These are phyloP conservation scores for Penicillium silybi DNA, from an alignment of 495 filamentous ascomycete genomes.

Conservation along the genomic window DNA sequence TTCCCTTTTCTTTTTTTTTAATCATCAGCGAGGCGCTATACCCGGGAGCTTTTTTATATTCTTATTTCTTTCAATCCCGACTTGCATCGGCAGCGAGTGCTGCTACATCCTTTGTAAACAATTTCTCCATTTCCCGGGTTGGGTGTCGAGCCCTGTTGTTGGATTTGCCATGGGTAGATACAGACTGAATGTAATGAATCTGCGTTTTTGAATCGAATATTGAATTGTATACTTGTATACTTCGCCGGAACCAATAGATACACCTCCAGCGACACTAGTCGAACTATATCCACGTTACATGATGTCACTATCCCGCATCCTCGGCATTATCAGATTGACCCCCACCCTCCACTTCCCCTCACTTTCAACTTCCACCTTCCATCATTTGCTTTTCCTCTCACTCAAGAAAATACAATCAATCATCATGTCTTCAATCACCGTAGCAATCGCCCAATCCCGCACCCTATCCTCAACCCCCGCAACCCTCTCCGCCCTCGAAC, in stretches of 20 bases:
- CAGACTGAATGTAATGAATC: slow-evolving; percentile 4
- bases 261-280: neutral
- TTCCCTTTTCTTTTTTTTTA: no score
- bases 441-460: slow-evolving; percentile 28
- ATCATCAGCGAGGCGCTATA: slow-evolving; percentile 39
- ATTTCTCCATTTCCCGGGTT: slow-evolving; percentile 18
- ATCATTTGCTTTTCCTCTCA: neutral
- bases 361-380: neutral
- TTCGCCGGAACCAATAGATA: neutral
- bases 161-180: slow-evolving; percentile 9
- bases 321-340: neutral
- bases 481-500: slow-evolving; percentile 63
- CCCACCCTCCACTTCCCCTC: neutral
- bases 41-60: slow-evolving; percentile 25
- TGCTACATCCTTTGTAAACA: slow-evolving; percentile 11
- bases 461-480: slow-evolving; percentile 58
- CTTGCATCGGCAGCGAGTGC: neutral
- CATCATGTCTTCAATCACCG: slow-evolving; percentile 1
- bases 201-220: neutral
- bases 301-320: neutral
- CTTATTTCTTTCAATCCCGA: slow-evolving; percentile 1
- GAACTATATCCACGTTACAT: neutral
- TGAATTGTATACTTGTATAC: neutral
- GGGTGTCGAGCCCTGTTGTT: slow-evolving; percentile 8
- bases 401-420: no score